Percentiles rank a stretch among this genome's conserved stretches.
These are phyloP conservation scores for Phytomonas francai DNA, from an alignment of 208 protist species.

Conservation along the genomic window DNA sequence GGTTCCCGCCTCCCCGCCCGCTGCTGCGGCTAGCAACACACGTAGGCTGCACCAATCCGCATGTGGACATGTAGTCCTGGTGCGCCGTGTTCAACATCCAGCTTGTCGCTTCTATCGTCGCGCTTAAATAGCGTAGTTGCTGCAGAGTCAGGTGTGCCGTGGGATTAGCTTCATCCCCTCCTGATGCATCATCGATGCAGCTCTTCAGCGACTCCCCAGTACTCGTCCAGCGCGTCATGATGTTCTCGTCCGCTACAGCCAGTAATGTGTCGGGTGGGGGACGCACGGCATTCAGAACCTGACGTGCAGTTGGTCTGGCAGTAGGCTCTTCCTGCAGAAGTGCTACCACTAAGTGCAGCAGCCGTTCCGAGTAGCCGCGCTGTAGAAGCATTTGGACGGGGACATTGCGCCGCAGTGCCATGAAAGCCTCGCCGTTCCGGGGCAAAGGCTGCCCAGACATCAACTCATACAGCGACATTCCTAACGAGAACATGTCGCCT, in stretches of 20 bases:
- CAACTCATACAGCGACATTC: slow-evolving; percentile 87
- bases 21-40: slow-evolving; percentile 1
- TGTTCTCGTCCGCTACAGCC: not conserved
- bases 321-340: slow-evolving; percentile 52
- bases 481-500: slow-evolving; percentile 88
- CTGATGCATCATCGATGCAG: not conserved
- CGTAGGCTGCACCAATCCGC: slow-evolving; percentile 8
- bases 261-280: slow-evolving; percentile 21
- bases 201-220: not conserved
- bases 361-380: slow-evolving; percentile 48
- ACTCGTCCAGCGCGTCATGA: slow-evolving; percentile 9
- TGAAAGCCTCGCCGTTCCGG: slow-evolving; percentile 59
- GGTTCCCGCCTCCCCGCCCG: slow-evolving; percentile 5
- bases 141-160: not conserved
- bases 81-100: not conserved
- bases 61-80: slow-evolving; percentile 1
- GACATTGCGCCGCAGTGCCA: slow-evolving; percentile 43
- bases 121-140: slow-evolving; percentile 14
- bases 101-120: slow-evolving; percentile 17
- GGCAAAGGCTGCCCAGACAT: slow-evolving; percentile 74
- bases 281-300: slow-evolving; percentile 54
- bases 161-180: not conserved
- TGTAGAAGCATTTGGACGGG: slow-evolving; percentile 30
- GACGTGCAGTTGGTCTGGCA: slow-evolving; percentile 52
- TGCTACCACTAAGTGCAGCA: slow-evolving; percentile 39